phyloP scores from a whole-genome alignment of 2,329 filamentous ascomycete genomes.

The Aspergillus piperis region DNA sequence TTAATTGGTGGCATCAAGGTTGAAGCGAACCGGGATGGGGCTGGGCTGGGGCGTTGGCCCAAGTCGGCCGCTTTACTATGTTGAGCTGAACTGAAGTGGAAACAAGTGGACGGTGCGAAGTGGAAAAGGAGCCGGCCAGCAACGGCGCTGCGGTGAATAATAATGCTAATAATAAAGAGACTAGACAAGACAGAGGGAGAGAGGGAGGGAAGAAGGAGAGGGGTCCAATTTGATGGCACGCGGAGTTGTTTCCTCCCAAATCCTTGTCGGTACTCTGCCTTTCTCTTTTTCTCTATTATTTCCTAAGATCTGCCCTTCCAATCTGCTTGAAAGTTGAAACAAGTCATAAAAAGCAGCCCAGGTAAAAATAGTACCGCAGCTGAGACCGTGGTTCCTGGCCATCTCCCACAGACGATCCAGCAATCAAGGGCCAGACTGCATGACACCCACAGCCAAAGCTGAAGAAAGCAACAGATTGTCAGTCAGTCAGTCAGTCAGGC shows the following conservation, averaged over 20 bases:
- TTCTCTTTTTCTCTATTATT: too few species aligned
- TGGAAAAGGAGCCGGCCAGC: constrained; percentile 7
- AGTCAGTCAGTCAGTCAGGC: neutral
- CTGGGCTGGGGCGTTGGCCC: constrained; percentile 4
- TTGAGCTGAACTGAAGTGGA: constrained; percentile 8
- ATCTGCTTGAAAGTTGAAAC: neutral
- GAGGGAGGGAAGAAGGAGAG: neutral
- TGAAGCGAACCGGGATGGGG: constrained; percentile 19
- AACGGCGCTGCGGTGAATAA: neutral
- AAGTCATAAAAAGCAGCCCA: neutral
- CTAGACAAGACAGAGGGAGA: too few species aligned
- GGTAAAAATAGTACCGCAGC: neutral
- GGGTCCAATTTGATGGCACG: neutral
- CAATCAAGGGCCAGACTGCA: neutral
- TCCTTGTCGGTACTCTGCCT: too few species aligned
- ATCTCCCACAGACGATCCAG: neutral
- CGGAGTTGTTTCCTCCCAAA: neutral
- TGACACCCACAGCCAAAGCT: neutral
- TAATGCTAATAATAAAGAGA: too few species aligned
- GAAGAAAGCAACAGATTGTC: neutral
- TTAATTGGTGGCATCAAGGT: constrained; percentile 23
- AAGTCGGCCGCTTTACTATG: constrained; percentile 8
- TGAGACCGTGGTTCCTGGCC: neutral
- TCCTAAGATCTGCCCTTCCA: neutral
- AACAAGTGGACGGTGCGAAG: neutral